Percentiles rank a stretch among this genome's conserved stretches.
Conservation (phyloP, 116 monocot genomes). For the Iris pallida region DNA sequence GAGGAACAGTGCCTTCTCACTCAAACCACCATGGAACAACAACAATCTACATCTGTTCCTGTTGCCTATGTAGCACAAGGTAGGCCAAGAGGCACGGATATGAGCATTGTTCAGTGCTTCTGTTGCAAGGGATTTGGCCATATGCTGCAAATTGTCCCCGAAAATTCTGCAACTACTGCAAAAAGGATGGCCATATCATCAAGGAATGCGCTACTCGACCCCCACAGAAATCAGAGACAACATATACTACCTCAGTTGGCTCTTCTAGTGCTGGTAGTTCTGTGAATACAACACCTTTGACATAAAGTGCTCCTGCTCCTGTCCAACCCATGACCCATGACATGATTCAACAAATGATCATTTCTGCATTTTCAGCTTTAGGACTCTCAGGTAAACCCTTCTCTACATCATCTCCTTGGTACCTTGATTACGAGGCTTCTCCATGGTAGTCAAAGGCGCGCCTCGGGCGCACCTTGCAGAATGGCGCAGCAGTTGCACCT, state of each 20-base stretch:
- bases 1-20: not conserved
- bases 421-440: too few relatives aligned
- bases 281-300: not conserved
- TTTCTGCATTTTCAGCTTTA: not conserved
- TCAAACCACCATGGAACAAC: not conserved
- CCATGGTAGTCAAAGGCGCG: too few relatives aligned
- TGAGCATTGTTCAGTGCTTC: not conserved
- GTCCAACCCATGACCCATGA: not conserved
- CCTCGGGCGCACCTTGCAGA: too few relatives aligned
- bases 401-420: too few relatives aligned
- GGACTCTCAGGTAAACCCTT: not conserved
- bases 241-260: too few relatives aligned
- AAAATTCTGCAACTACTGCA: slow-evolving; percentile 13
- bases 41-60: too few relatives aligned
- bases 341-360: not conserved
- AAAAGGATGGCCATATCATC: slow-evolving; percentile 12
- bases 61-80: not conserved
- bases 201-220: slow-evolving; percentile 13
- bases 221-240: too few relatives aligned
- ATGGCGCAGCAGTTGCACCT: too few relatives aligned
- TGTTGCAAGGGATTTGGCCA: not conserved
- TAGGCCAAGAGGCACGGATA: not conserved
- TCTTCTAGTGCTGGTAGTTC: too few relatives aligned
- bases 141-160: not conserved
- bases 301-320: not conserved